phyloP scores from a whole-genome alignment of 2,329 filamentous ascomycete species.

The Ophiostoma triangulosporum region DNA sequence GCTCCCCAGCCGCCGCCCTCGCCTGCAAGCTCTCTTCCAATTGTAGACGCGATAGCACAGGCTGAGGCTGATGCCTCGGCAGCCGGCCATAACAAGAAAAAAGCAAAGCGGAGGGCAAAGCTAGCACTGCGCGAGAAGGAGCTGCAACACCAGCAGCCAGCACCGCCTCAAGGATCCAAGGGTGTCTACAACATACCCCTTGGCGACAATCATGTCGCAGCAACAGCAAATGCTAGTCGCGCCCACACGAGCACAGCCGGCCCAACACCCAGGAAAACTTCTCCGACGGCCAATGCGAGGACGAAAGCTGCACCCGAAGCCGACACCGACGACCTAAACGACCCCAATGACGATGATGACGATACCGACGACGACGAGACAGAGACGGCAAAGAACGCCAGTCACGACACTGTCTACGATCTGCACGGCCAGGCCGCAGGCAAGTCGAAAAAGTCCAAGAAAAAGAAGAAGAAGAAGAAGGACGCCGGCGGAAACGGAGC shows the following conservation, averaged over 20 bases:
- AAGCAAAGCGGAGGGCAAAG: slow-evolving; percentile 85
- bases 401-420: slow-evolving; percentile 19
- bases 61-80: background rate
- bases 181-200: slow-evolving; percentile 3
- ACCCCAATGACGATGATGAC: slow-evolving; percentile 34
- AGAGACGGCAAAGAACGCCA: slow-evolving; percentile 23
- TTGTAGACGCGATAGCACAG: background rate
- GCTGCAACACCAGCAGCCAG: slow-evolving; percentile 8
- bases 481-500: background rate
- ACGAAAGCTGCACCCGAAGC: background rate
- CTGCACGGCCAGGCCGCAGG: slow-evolving; percentile 13
- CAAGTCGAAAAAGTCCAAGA: slow-evolving; percentile 49
- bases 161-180: slow-evolving; percentile 7
- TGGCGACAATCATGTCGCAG: background rate
- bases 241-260: too few species aligned
- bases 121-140: slow-evolving; percentile 50
- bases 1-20: slow-evolving; percentile 16
- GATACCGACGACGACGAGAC: slow-evolving; percentile 45
- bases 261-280: background rate
- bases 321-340: background rate
- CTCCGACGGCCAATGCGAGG: background rate
- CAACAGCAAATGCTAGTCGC: too few species aligned
- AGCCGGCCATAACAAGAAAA: slow-evolving; percentile 58
- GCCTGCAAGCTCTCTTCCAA: slow-evolving; percentile 19
- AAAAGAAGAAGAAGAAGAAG: slow-evolving; percentile 49